Evolutionary conservation across 2,329 filamentous ascomycete species (phyloP), one percentile per base, ranked within the genome.

Genomic region (Canariomyces notabilis): DNA sequence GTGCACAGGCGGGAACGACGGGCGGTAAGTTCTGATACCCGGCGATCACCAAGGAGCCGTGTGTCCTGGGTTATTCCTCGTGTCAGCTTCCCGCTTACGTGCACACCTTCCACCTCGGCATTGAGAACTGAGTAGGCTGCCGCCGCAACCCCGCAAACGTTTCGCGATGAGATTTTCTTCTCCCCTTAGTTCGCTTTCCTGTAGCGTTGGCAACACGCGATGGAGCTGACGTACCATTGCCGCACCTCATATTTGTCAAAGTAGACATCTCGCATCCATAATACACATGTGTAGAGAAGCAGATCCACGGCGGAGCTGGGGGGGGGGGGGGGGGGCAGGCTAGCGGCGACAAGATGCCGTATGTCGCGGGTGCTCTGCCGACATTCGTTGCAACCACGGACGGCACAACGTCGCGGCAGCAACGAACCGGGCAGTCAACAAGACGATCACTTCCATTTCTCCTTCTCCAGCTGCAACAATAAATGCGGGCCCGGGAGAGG

Each of bases 361-460:
- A 8, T 29, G 6, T 11, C 22, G 14, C 4, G 8, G 26, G 4
- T 43, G 43, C 38, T 35, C 38, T 50, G 36, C 39, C 49, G 41
- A 39, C 37, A 35, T 41, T 35, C 38, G 42, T 16, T 42, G 34
- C 29, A 42, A 46, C 46, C 36, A 18, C 34, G 19, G 23, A 15
- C 20, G 37, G 44, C 21, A 36, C 16, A 11, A 22, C 37, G 33
- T 34, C 31, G 26, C 8, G 14, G 4, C 26, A 12, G 26, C 26
- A 12, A 29, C 26, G 8, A 12, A 29, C 4, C 26, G 26, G 9
- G 26, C 26, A 29, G 26, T 12, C 14, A 8, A 29, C 26, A 12
- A 29, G 26, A 8, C 4, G 26, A 29, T 29, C 26, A 29, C 26
- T 8, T 6, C 18, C 7, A n/a, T 15, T 16, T 40, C 19, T 31